phyloP scores from a whole-genome alignment of 148 eudicot genomes.

The Rhododendron vialii region DNA sequence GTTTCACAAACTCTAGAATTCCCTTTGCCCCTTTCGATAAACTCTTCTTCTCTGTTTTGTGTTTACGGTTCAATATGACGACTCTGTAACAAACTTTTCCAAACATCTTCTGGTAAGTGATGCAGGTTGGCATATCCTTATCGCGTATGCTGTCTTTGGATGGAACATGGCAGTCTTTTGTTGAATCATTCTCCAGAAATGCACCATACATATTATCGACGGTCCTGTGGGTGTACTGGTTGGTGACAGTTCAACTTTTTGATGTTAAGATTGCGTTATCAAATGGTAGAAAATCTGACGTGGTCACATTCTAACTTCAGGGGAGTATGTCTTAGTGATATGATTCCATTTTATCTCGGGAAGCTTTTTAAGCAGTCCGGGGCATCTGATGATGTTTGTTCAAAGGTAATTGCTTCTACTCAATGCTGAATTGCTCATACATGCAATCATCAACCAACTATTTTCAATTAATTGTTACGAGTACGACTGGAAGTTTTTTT shows the following conservation, averaged over 20 bases:
- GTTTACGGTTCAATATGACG: neutral
- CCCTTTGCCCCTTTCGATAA: neutral
- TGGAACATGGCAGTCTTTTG: constrained; percentile 87
- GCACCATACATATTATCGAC: constrained; percentile 80
- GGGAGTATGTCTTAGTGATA: constrained; percentile 95
- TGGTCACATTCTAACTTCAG: constrained; percentile 30
- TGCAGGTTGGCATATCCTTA: constrained; percentile 79
- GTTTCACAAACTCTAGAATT: constrained; percentile 36
- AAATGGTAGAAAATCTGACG: constrained; percentile 3
- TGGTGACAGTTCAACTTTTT: constrained; percentile 19
- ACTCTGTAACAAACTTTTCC: neutral
- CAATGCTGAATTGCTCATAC: constrained; percentile 9
- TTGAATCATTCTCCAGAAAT: constrained; percentile 69
- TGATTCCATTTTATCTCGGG: constrained; percentile 88
- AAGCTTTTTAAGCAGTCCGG: constrained; percentile 69
- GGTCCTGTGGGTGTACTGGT: constrained; percentile 93
- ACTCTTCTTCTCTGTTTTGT: constrained; percentile 8
- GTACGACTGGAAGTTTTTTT: neutral
- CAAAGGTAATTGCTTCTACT: constrained; percentile 54
- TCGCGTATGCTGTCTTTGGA: constrained; percentile 66
- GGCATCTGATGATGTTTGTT: constrained; percentile 70
- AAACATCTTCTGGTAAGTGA: constrained; percentile 9
- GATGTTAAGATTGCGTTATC: neutral
- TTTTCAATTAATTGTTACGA: neutral
- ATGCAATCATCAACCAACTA: neutral